Percentiles rank a stretch among this genome's conserved stretches.
Conservation (phyloP, 768 basidiomycete species). For the Psilocybe azurescens region DNA sequence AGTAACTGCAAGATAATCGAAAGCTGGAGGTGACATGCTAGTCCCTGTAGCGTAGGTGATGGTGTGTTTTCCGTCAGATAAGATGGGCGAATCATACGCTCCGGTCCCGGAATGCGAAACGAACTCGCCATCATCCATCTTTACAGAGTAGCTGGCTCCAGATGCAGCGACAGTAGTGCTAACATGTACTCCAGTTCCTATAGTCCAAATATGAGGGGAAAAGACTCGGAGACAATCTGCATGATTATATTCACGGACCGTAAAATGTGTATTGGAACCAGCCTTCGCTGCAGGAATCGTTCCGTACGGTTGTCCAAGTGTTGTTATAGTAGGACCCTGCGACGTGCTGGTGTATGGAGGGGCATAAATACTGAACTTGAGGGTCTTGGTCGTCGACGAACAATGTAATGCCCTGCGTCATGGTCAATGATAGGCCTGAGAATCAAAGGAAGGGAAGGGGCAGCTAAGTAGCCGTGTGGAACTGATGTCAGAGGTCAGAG, state of each 20-base stretch:
- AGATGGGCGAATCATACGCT: slow-evolving; percentile 33
- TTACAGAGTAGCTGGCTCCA: slow-evolving; percentile 36
- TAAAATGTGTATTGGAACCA: slow-evolving; percentile 48
- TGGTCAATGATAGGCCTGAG: slow-evolving; percentile 11
- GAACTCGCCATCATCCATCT: slow-evolving; percentile 41
- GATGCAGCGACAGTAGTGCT: slow-evolving; percentile 27
- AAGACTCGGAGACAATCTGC: background rate
- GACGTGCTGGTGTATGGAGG: slow-evolving; percentile 36
- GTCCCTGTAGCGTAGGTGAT: slow-evolving; percentile 36
- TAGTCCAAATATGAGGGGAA: background rate
- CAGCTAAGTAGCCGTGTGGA: slow-evolving; percentile 26
- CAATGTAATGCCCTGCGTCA: slow-evolving; percentile 28
- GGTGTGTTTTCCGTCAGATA: slow-evolving; percentile 43
- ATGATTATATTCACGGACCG: slow-evolving; percentile 27
- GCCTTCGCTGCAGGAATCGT: slow-evolving; percentile 35
- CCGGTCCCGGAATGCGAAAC: slow-evolving; percentile 35
- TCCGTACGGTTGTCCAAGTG: slow-evolving; percentile 42
- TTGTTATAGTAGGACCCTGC: slow-evolving; percentile 42
- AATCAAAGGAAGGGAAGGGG: slow-evolving; percentile 25
- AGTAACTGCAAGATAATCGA: slow-evolving; percentile 47
- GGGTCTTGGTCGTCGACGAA: slow-evolving; percentile 46
- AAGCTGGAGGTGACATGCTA: slow-evolving; percentile 30
- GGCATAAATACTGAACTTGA: slow-evolving; percentile 42
- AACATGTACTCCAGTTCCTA: slow-evolving; percentile 39
- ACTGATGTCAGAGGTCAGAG: slow-evolving; percentile 4